These are phyloP conservation scores for Arthroderma sp. DNA, from an alignment of 2,329 filamentous ascomycete species.

Conservation along the genomic window DNA sequence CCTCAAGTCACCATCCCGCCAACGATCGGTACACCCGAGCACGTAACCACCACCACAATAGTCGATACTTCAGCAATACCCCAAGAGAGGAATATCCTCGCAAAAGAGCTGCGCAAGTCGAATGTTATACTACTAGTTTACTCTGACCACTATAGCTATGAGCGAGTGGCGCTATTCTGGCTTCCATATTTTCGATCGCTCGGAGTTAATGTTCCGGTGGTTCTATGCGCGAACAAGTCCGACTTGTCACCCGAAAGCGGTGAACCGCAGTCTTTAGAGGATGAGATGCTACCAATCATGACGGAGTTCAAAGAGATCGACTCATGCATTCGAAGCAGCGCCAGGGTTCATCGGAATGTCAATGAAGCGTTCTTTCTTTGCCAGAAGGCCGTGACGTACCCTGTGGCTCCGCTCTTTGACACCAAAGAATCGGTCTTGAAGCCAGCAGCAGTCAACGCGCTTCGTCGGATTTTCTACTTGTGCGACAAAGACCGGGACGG, in stretches of 20 bases:
- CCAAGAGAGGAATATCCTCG: constrained; percentile 77
- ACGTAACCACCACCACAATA: constrained; percentile 83
- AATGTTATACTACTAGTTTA: constrained; percentile 97
- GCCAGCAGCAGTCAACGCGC: constrained; percentile 70
- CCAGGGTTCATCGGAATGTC: constrained; percentile 81
- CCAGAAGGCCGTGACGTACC: constrained; percentile 94
- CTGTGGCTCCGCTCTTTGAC: constrained; percentile 90
- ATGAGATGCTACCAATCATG: constrained; percentile 98
- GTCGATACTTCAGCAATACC: constrained; percentile 94
- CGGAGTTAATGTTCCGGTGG: constrained; percentile 96
- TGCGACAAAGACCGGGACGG: constrained; percentile 96
- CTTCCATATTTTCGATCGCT: constrained; percentile 95
- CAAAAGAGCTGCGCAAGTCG: constrained; percentile 89
- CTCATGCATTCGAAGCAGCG: constrained; percentile 89
- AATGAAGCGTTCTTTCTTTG: constrained; percentile 96
- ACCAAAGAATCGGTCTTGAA: constrained; percentile 85
- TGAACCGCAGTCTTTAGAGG: constrained; percentile 75
- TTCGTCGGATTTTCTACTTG: constrained; percentile 86
- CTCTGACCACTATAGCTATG: constrained; percentile 97
- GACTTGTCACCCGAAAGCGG: constrained; percentile 64
- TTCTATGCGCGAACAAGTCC: constrained; percentile 95
- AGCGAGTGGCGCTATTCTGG: constrained; percentile 93
- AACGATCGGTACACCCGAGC: constrained; percentile 83
- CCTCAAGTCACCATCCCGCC: constrained; percentile 92
- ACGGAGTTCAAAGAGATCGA: constrained; percentile 98